These are phyloP conservation scores for Coccomyxa subellipsoidea DNA, from an alignment of 163 green algal species.

Conservation along the genomic window DNA sequence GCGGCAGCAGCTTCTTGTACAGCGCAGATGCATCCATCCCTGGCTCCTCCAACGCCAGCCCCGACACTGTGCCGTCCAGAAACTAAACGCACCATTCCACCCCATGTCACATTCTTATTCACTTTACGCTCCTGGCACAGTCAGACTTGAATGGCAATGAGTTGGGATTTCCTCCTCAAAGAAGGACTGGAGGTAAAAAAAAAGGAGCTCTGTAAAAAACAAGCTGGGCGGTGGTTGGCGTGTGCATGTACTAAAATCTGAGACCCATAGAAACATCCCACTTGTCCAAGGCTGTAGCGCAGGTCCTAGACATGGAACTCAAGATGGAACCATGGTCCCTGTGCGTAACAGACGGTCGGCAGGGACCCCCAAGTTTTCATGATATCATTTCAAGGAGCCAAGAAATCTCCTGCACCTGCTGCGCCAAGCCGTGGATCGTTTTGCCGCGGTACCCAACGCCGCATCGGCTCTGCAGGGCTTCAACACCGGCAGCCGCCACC, in stretches of 20 bases:
- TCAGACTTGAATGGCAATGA: background rate
- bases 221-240: no score
- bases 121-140: background rate
- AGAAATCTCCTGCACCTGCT: conserved; percentile 4
- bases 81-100: background rate
- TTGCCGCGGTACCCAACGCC: conserved; percentile 22
- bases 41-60: background rate
- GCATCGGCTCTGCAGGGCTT: conserved; percentile 13
- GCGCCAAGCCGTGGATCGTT: conserved; percentile 11
- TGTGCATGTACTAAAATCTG: background rate
- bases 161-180: background rate
- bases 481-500: background rate
- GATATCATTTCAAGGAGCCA: background rate
- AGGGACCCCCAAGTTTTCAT: no score
- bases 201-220: no score
- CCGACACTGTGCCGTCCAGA: background rate
- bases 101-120: background rate
- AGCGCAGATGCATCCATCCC: background rate
- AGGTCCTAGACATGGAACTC: no score
- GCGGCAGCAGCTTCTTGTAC: background rate
- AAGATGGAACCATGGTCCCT: no score
- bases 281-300: no score
- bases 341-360: no score
- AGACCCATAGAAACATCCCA: no score
- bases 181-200: background rate